Conservation (phyloP, 257 asterid genomes). For the Penstemon eatonii region DNA sequence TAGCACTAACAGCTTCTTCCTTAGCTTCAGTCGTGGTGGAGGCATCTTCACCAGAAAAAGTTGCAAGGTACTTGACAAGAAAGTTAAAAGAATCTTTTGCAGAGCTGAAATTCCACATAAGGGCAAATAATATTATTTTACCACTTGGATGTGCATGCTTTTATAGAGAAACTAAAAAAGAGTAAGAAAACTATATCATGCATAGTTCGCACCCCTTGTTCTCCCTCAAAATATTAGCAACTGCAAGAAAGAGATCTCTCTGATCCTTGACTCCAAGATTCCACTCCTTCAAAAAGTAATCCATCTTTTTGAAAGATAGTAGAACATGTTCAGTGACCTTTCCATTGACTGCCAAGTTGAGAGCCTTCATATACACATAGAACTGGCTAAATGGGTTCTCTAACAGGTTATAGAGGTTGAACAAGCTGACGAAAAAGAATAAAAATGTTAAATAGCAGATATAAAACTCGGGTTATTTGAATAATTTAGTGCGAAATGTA, state of each 20-base stretch:
- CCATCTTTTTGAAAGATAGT: conserved; percentile 72
- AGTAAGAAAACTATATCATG: not conserved
- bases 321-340: conserved; percentile 70
- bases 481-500: not conserved
- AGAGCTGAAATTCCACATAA: conserved; percentile 47
- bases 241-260: conserved; percentile 69
- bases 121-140: not conserved
- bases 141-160: not conserved
- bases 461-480: conserved; percentile 1
- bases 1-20: conserved; percentile 75
- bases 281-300: conserved; percentile 72
- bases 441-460: conserved; percentile 25
- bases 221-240: conserved; percentile 63
- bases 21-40: conserved; percentile 58
- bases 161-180: not conserved
- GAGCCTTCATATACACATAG: conserved; percentile 80
- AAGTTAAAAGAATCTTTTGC: conserved; percentile 72
- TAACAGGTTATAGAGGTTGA: conserved; percentile 83
- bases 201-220: conserved; percentile 57
- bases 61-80: conserved; percentile 76
- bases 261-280: conserved; percentile 71
- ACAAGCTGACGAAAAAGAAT: conserved; percentile 48
- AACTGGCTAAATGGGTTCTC: conserved; percentile 84
- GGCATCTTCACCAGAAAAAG: conserved; percentile 73
- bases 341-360: conserved; percentile 63